Evolutionary conservation across 148 eudicot genomes (phyloP).

Genomic region (Amaranthus palmeri): DNA sequence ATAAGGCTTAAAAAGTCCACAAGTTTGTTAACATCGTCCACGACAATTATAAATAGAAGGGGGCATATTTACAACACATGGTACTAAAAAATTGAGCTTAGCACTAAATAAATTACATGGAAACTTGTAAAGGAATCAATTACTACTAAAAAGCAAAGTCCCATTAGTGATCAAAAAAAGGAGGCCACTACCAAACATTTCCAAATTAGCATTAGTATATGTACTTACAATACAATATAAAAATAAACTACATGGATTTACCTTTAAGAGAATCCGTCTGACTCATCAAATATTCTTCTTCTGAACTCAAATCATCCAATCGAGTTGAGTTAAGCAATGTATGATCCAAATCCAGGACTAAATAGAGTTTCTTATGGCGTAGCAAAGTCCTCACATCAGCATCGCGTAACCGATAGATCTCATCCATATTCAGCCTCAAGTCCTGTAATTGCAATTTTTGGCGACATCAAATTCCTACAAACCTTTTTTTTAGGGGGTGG

Average conservation of each 20-base stretch:
- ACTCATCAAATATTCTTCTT: constrained; percentile 58
- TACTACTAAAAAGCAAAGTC: background rate
- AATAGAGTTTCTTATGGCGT: constrained; percentile 55
- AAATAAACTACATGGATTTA: constrained; percentile 18
- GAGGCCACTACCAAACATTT: background rate
- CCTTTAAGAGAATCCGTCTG: constrained; percentile 61
- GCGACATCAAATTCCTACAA: background rate
- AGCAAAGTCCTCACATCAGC: constrained; percentile 60
- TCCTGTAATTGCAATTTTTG: constrained; percentile 38
- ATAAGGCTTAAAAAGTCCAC: background rate
- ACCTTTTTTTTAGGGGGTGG: background rate
- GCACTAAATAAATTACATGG: background rate
- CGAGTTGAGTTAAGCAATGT: constrained; percentile 87
- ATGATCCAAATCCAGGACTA: constrained; percentile 92
- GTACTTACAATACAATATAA: background rate
- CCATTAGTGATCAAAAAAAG: background rate
- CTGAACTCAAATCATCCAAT: constrained; percentile 47
- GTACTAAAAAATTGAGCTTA: background rate
- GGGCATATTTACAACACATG: background rate
- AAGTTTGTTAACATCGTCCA: background rate
- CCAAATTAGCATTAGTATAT: background rate
- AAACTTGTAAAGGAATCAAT: background rate
- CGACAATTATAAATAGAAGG: background rate
- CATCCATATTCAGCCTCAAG: constrained; percentile 60
- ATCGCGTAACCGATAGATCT: constrained; percentile 60